A percentile compares a stretch with the other conserved stretches of the same genome.
phyloP scores from a whole-genome alignment of 768 basidiomycete species.

The Rhodotorula babjevae region DNA sequence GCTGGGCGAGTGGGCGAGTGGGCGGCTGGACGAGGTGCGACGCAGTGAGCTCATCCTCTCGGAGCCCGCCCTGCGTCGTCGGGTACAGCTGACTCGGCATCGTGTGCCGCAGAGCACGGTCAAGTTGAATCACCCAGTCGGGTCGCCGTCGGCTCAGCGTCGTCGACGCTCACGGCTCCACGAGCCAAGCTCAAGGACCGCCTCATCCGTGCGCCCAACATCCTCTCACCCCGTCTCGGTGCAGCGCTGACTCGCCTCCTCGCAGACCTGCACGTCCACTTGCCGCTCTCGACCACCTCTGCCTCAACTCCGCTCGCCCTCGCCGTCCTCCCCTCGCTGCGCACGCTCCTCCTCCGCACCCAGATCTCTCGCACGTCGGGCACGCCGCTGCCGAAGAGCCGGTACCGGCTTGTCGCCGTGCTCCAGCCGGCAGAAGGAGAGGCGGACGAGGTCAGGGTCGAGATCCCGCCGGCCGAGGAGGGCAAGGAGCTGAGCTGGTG shows the following conservation, averaged over 20 bases:
- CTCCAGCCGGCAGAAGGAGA: background rate
- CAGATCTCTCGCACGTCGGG: constrained; percentile 22
- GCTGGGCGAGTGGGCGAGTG: constrained; percentile 35
- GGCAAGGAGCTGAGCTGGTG: constrained; percentile 32
- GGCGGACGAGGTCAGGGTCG: constrained; percentile 14
- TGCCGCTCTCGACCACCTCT: background rate
- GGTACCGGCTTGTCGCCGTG: constrained; percentile 11
- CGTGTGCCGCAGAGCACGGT: background rate
- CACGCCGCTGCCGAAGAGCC: constrained; percentile 10
- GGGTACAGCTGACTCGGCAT: no score
- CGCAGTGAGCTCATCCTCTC: constrained; percentile 41
- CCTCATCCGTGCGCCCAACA: constrained; percentile 15
- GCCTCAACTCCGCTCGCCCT: background rate
- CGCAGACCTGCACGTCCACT: background rate
- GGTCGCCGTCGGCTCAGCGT: background rate
- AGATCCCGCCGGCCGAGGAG: constrained; percentile 22
- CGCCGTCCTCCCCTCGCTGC: constrained; percentile 26
- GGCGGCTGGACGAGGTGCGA: constrained; percentile 61
- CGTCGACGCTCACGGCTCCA: background rate
- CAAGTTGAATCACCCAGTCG: background rate
- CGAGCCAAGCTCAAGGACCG: constrained; percentile 7
- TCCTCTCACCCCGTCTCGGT: no score
- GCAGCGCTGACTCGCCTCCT: no score
- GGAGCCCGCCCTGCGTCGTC: no score
- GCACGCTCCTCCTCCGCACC: constrained; percentile 25